Base-by-base conservation (phyloP, 495 filamentous ascomycete species). In the Penicillium longicatenatum region DNA sequence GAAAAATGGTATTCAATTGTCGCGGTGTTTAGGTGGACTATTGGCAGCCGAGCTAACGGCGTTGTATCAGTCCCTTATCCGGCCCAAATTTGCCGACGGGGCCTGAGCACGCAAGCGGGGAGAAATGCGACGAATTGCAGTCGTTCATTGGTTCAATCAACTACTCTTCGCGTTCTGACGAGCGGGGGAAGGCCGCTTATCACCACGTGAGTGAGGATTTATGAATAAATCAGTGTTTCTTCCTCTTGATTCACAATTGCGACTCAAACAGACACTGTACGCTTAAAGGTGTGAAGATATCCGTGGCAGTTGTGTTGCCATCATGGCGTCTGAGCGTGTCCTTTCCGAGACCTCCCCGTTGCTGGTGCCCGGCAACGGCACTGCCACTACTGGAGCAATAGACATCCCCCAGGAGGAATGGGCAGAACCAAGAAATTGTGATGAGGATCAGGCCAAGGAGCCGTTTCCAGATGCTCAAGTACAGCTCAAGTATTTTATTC, bases 401-500 rank as follows among this genome's bases (percentile, higher is more conserved):
- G 35, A 65, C 47, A 46, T 45, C 33, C 48, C 59, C 51, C 62
- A 63, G 60, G 54, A 61, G 41, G 63, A 67, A 50, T 62, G 66
- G 10, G 65, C 50, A 16, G 50, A 58, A 16, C 24, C 21, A 6
- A 39, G 47, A 48, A 35, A 52, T 20, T 48, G 42, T 37, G 52
- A 53, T 20, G 63, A 55, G 11, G 64, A 64, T 10, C 58, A 63
- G 51, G 48, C 31, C 21, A 74, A 78, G 54, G 66, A 64, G 43
- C 60, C 68, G 21, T 62, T 56, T 30, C 46, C 69, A 26, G 70
- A 74, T 55, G 63, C 69, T 0, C 66, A 62, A 29, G 63, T 62
- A 44, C 67, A 70, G 42, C 67, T 83, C 24, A 70, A 67, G 37
- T 82, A 76, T 52, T 78, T 83, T 46, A 31, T 83, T 9, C 79